Evolutionary conservation across 2,329 filamentous ascomycete genomes (phyloP), one percentile per base, ranked within the genome.

Genomic region (Fusarium sp.): DNA sequence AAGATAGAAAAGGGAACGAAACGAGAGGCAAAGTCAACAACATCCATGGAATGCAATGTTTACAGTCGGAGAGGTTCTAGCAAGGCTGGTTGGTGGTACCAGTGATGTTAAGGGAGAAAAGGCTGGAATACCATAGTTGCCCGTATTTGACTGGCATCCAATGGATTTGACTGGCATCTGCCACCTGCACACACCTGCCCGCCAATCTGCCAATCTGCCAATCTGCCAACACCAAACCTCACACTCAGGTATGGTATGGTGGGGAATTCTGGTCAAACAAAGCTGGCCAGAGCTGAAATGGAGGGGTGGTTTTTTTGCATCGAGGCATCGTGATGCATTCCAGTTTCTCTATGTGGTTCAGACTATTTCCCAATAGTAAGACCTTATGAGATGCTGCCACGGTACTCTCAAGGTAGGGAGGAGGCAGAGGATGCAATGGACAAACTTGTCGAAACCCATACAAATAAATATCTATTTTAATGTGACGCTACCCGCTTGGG

Each of bases 31-130:
- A 65, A 67, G 68, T 58, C 56, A 64, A 65, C 57, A 60, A 46
- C 45, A 37, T 37, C 5, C 34, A 51, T 65, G 75, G 74, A 78
- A 77, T 77, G 76, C 71, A 77, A 76, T 77, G 67, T 75, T 75
- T 74, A 74, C 71, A 63, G 64, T 54, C 67, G 65, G 50, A 57
- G 72, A 69, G 55, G 64, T 68, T 71, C 73, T 67, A 51, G 68
- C 47, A 71, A 69, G 72, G 74, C 68, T 76, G 74, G 69, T 59
- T 76, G 74, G 43, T 42, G 23, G 34, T 47, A 42, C 47, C 47
- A 32, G 18, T 25, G 51, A 37, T 59, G 14, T 27, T 47, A 72
- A 71, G 69, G 73, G 68, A 74, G 69, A 58, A 47, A 60, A 68
- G 50, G 58, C 59, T 54, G 64, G 62, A 63, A 69, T 70, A 66